These are phyloP conservation scores for Cercospora nicotianae DNA, from an alignment of 2,329 filamentous ascomycete species.

Conservation along the genomic window DNA sequence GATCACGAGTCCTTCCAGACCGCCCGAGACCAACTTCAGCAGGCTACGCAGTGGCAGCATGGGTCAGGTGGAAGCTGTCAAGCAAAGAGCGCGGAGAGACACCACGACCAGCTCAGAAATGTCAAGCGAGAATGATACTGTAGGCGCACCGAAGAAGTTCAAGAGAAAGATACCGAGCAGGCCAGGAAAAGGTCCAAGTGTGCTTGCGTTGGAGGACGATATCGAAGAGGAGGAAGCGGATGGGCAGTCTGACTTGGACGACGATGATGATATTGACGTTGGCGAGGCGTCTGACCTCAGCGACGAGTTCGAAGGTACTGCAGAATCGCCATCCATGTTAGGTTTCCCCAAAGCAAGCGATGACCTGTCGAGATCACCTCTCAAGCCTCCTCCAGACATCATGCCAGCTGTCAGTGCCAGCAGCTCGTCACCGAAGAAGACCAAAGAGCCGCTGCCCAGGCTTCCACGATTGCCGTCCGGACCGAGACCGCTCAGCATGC, in stretches of 20 bases:
- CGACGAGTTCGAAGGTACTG: conserved; percentile 60
- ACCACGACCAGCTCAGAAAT: conserved; percentile 81
- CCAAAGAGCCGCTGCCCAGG: conserved; percentile 56
- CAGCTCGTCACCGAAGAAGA: conserved; percentile 61
- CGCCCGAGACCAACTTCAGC: conserved; percentile 40
- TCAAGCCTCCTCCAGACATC: conserved; percentile 46
- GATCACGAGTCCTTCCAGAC: conserved; percentile 51
- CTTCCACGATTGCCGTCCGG: conserved; percentile 70
- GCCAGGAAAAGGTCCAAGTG: conserved; percentile 52
- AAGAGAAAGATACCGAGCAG: conserved; percentile 59
- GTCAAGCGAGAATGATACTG: conserved; percentile 72
- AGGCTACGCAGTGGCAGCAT: conserved; percentile 66
- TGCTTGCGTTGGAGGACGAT: conserved; percentile 28
- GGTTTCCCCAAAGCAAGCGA: conserved; percentile 59
- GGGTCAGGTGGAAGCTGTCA: conserved; percentile 64
- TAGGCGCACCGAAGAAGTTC: conserved; percentile 58
- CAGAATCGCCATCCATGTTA: conserved; percentile 71
- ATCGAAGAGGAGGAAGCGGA: conserved; percentile 48
- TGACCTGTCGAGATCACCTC: conserved; percentile 49
- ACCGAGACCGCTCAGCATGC: conserved; percentile 65
- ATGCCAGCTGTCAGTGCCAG: conserved; percentile 45
- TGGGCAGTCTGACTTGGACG: conserved; percentile 37
- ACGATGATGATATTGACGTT: conserved; percentile 41
- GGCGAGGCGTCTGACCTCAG: conserved; percentile 43
- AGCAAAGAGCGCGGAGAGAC: conserved; percentile 68